Percentiles rank a stretch among this genome's conserved stretches.
These are phyloP conservation scores for Pulicaria dysenterica DNA, from an alignment of 129 eudicot species.

Conservation along the genomic window DNA sequence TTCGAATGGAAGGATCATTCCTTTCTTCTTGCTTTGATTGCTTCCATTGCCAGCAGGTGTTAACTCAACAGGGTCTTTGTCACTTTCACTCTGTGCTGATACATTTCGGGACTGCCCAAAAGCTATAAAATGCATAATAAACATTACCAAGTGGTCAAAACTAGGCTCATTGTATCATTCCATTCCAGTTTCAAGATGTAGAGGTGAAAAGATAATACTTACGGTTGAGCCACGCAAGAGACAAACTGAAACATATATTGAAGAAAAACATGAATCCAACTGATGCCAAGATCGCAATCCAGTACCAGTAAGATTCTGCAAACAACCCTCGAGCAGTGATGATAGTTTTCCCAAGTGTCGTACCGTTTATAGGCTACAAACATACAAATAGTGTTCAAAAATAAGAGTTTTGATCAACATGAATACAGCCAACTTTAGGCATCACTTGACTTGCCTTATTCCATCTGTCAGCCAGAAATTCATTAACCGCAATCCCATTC, in stretches of 20 bases:
- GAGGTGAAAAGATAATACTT: slow-evolving; percentile 27
- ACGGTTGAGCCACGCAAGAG: slow-evolving; percentile 59
- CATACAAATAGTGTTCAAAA: background rate
- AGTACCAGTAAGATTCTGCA: slow-evolving; percentile 69
- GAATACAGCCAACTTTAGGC: background rate
- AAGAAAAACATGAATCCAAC: slow-evolving; percentile 54
- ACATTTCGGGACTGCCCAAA: slow-evolving; percentile 53
- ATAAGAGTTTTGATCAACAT: slow-evolving; percentile 4
- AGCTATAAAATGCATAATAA: slow-evolving; percentile 43
- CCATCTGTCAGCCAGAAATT: slow-evolving; percentile 56
- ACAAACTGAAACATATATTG: slow-evolving; percentile 46
- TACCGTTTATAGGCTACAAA: slow-evolving; percentile 20
- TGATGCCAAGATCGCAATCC: slow-evolving; percentile 57
- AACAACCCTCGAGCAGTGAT: slow-evolving; percentile 61
- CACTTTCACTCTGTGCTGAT: slow-evolving; percentile 38
- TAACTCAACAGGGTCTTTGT: slow-evolving; percentile 34
- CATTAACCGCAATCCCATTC: slow-evolving; percentile 60
- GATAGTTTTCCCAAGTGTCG: slow-evolving; percentile 45
- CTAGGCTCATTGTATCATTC: background rate
- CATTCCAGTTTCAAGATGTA: background rate
- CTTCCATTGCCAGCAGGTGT: slow-evolving; percentile 10
- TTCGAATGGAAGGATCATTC: slow-evolving; percentile 88
- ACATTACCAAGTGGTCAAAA: slow-evolving; percentile 12
- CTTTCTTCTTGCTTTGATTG: slow-evolving; percentile 41
- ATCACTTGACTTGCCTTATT: slow-evolving; percentile 43